Evolutionary conservation across 2,329 filamentous ascomycete genomes (phyloP), one percentile per base, ranked within the genome.

Genomic region (Colletotrichum lupini): DNA sequence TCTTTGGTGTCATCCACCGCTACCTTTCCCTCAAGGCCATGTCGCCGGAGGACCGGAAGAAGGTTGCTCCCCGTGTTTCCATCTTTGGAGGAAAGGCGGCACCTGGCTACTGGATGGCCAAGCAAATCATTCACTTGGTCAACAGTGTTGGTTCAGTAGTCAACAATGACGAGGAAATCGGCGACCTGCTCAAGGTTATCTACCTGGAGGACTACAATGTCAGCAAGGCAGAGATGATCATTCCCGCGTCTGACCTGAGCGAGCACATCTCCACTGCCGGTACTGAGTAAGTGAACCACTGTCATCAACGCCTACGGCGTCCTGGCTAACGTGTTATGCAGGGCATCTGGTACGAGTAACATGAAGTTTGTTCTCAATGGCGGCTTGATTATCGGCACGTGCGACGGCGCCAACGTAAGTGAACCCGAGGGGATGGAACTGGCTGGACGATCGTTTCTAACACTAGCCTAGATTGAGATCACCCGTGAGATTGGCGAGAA

Each of bases 291-390:
- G 88, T 85, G 37, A 26, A 55, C 53, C 26, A 12, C 53, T 7
- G 28, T 60, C 53, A 24, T 67, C 37, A 9, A 66, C 61, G 32
- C 8, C 37, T n/a, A 46, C 16, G 12, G 12, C 24, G n/a, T 46
- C 30, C n/a, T 14, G 35, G 32, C 73, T 78, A 68, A 76, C 73
- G 74, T 19, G 16, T 8, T 66, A 77, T 7, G 67, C 61, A 89
- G 87, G 81, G 91, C 91, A 24, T 92, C 90, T 76, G 96, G 96
- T 75, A 98, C 95, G 14, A 97, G 94, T 80, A 99, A 99, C 90
- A 99, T 99, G 97, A 99, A 99, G 85, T 99, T 99, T 83, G 97
- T 98, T 16, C 89, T 99, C 79, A 99, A 98, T 79, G 97, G 97
- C 76, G 97, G 97, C 76, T 87, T 99, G 74, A 97, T 99, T 80